phyloP scores from a whole-genome alignment of 495 filamentous ascomycete genomes.

The Filosporella fistucella region DNA sequence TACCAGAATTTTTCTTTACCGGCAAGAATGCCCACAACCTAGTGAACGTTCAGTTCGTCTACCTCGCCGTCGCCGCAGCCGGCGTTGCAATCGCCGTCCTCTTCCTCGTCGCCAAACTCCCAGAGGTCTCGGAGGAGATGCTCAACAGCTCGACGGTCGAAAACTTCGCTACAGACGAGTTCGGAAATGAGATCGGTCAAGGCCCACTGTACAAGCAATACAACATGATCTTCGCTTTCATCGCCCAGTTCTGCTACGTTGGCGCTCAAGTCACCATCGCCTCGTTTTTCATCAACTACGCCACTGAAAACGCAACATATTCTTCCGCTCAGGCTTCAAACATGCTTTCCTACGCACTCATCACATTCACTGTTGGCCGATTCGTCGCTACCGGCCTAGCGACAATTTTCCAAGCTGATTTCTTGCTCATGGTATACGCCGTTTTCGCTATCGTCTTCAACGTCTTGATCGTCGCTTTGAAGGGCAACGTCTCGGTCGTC shows the following conservation, averaged over 20 bases:
- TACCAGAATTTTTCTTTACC: constrained; percentile 67
- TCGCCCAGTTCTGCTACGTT: constrained; percentile 71
- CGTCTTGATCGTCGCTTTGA: constrained; percentile 46
- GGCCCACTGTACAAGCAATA: constrained; percentile 58
- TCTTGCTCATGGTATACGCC: constrained; percentile 46
- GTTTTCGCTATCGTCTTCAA: constrained; percentile 53
- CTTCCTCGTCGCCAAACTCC: constrained; percentile 42
- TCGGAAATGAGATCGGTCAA: constrained; percentile 16
- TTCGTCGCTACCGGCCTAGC: constrained; percentile 54
- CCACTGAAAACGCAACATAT: constrained; percentile 44
- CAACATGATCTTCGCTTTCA: constrained; percentile 56
- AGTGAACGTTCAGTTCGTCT: constrained; percentile 53
- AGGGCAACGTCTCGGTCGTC: constrained; percentile 48
- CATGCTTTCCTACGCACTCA: constrained; percentile 62
- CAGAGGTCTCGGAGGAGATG: constrained; percentile 45
- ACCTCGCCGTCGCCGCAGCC: constrained; percentile 30
- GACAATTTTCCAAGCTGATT: constrained; percentile 44
- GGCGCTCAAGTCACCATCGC: constrained; percentile 61
- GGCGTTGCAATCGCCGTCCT: constrained; percentile 54
- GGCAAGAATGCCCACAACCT: constrained; percentile 38
- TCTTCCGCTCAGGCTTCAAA: constrained; percentile 42
- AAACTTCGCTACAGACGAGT: constrained; percentile 18
- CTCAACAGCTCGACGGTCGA: constrained; percentile 10
- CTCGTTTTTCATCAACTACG: constrained; percentile 58
- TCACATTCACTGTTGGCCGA: constrained; percentile 59